Base-by-base conservation (phyloP, 805 yeast species). In the Diddensiella transvaalensis region DNA sequence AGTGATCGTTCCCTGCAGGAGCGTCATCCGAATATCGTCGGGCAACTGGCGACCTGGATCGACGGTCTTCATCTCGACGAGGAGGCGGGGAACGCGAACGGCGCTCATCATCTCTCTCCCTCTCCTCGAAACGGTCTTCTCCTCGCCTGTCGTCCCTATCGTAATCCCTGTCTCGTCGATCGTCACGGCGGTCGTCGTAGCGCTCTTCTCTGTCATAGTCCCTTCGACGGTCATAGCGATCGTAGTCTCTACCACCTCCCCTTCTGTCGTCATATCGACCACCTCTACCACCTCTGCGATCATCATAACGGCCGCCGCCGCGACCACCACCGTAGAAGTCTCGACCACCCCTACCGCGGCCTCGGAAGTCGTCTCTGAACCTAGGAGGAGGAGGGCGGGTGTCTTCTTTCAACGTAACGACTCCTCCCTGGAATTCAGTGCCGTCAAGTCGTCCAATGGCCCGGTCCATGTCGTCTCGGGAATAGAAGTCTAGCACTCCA, bases 361-460 rank as follows among this genome's bases (percentile, higher is more conserved):
- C 75, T 53, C 74, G 66, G 33, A 48, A 44, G 43, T 47, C 59
- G 4, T 47, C 26, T 13, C 54, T 47, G 36, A 45, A 40, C 47
- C 54, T 37, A 71, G 77, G 68, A 65, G 65, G 61, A 15, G 66
- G 65, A 17, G 65, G 65, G 10, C 59, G 52, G 36, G 61, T 77
- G 61, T 88, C 96, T 70, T 81, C 87, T 73, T 82, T 87, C 46
- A 89, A 85, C 42, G 77, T 66, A 47, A 89, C 72, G 43, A 74
- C 71, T 46, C 78, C 65, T 57, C 89, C 96, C 64, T 79, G 78
- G 74, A 79, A 82, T 52, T 83, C 91, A 53, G 80, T 73, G 57
- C 83, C 86, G 66, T 82, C 82, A 60, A 87, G 74, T 64, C 79
- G 78, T 51, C 80, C 78, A 59, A 87, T 69, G 42, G 95, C 89